A percentile compares a stretch with the other conserved stretches of the same genome.
These are phyloP conservation scores for Pelargonium citronellum DNA, from an alignment of 441 rosid genomes.

Conservation along the genomic window DNA sequence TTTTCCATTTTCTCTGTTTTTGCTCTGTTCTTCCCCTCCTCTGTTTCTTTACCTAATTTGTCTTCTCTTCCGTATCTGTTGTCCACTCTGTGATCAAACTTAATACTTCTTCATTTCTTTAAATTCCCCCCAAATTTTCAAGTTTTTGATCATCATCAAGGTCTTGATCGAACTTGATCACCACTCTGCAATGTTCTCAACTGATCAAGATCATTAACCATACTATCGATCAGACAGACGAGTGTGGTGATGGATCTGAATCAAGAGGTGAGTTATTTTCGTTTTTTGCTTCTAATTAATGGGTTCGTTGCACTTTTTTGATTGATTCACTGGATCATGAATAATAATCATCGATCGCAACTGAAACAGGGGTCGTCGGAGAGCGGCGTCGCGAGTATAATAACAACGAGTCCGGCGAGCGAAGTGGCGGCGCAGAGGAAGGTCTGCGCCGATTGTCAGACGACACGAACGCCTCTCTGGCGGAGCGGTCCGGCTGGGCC, in stretches of 20 bases:
- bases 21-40: neutral
- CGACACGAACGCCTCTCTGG: constrained; percentile 86
- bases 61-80: too few relatives aligned
- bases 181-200: neutral
- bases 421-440: constrained; percentile 18
- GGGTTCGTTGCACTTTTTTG: neutral
- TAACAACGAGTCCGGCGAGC: neutral
- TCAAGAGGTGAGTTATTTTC: constrained; percentile 16
- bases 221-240: neutral
- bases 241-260: constrained; percentile 20
- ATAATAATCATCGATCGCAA: neutral
- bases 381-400: neutral
- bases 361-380: constrained; percentile 30
- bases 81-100: too few relatives aligned
- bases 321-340: neutral
- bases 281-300: neutral
- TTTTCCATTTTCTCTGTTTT: neutral
- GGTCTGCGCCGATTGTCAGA: constrained; percentile 61
- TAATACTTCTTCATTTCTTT: neutral
- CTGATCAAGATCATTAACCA: neutral
- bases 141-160: neutral
- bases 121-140: neutral
- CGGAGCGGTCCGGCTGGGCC: constrained; percentile 93
- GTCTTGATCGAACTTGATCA: too few relatives aligned
- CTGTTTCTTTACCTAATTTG: neutral